Conservation (phyloP, 108 stramenopile genomes). For the Pseudonitzschia pungens region DNA sequence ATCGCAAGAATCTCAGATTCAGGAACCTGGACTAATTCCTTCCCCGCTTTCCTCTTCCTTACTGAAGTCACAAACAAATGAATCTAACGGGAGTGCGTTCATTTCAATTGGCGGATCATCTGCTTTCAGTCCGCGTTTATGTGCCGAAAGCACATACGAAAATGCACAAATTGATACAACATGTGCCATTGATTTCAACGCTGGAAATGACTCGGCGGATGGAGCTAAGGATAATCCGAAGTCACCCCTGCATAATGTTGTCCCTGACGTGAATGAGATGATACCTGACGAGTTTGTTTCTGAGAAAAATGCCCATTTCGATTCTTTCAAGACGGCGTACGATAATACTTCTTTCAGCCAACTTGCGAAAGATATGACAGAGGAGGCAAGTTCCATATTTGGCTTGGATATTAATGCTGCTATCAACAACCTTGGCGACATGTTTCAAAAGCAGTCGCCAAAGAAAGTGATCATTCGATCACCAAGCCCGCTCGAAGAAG, state of each 20-base stretch:
- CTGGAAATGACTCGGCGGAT: background rate
- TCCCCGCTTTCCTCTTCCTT: background rate
- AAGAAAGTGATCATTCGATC: background rate
- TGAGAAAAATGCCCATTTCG: conserved; percentile 29
- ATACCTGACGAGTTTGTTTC: conserved; percentile 36
- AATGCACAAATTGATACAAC: background rate
- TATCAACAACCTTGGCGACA: conserved; percentile 19
- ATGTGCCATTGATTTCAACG: background rate
- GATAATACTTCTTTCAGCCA: conserved; percentile 27
- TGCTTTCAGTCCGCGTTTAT: background rate
- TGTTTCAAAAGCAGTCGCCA: conserved; percentile 12
- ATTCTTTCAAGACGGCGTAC: conserved; percentile 19
- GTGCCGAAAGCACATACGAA: background rate
- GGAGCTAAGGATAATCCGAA: background rate
- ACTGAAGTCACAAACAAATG: background rate
- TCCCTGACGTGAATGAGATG: conserved; percentile 13
- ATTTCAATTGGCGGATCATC: conserved; percentile 5
- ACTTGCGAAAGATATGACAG: conserved; percentile 31
- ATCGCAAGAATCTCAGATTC: background rate
- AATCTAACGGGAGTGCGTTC: background rate
- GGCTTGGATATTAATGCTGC: conserved; percentile 17
- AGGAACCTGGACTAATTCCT: background rate
- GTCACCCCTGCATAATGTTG: conserved; percentile 9
- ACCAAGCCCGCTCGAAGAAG: conserved; percentile 35
- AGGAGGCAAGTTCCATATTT: conserved; percentile 29